Evolutionary conservation across 768 basidiomycete genomes (phyloP).

Genomic region (Suillus spraguei): DNA sequence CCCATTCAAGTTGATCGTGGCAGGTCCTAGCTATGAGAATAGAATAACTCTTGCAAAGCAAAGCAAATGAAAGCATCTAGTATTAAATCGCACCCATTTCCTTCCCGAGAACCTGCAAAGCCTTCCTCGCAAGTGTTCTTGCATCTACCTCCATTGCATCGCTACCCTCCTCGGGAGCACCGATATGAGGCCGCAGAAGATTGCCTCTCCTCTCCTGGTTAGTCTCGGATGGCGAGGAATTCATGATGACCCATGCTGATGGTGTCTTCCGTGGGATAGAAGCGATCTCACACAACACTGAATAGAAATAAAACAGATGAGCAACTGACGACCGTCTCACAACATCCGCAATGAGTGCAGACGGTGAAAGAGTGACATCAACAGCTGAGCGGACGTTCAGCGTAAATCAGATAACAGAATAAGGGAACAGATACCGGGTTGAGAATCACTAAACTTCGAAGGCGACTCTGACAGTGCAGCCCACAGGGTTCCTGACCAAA

Average conservation of each 20-base stretch:
- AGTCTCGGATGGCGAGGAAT: constrained; percentile 8
- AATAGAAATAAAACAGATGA: constrained; percentile 89
- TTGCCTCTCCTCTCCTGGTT: constrained; percentile 18
- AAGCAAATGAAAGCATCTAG: not conserved
- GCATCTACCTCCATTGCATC: constrained; percentile 62
- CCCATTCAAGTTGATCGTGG: not conserved
- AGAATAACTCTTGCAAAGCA: not conserved
- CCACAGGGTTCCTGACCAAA: constrained; percentile 80
- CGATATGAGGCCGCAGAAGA: constrained; percentile 21
- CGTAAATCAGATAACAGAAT: constrained; percentile 1
- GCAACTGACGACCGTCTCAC: constrained; percentile 75
- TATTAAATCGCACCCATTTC: constrained; percentile 62
- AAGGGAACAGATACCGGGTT: constrained; percentile 51
- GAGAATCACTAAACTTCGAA: constrained; percentile 50
- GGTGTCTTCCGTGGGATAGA: constrained; percentile 72
- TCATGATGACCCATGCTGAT: constrained; percentile 56
- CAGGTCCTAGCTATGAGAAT: not conserved
- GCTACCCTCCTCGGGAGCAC: constrained; percentile 21
- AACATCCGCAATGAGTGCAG: constrained; percentile 65
- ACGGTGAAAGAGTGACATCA: constrained; percentile 49
- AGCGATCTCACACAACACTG: constrained; percentile 75
- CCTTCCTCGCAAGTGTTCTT: constrained; percentile 62
- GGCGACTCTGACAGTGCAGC: constrained; percentile 72
- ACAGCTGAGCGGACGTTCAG: constrained; percentile 28
- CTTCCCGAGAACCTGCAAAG: constrained; percentile 68